These are phyloP conservation scores for Gnomoniopsis smithogilvyi DNA, from an alignment of 2,329 filamentous ascomycete species.

Conservation along the genomic window DNA sequence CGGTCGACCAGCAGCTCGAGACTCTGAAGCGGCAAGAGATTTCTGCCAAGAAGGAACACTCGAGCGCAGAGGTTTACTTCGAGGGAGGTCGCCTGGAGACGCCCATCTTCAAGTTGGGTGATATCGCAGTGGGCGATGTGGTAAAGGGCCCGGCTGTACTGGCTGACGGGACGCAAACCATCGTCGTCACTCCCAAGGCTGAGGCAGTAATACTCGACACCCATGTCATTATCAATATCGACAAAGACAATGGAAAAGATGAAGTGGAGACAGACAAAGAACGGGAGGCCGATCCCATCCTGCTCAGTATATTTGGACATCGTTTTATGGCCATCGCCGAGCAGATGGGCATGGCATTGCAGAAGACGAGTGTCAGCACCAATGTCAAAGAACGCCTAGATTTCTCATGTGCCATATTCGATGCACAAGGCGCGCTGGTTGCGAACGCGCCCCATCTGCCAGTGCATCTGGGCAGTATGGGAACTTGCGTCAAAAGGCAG, in stretches of 20 bases:
- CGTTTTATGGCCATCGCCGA: constrained; percentile 85
- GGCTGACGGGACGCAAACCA: constrained; percentile 85
- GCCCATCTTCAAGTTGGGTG: constrained; percentile 77
- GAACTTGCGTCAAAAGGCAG: constrained; percentile 77
- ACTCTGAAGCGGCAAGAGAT: constrained; percentile 60
- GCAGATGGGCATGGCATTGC: constrained; percentile 75
- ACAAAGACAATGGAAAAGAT: constrained; percentile 44
- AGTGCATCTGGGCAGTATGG: constrained; percentile 80
- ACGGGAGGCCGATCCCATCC: constrained; percentile 66
- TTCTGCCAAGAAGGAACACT: constrained; percentile 58
- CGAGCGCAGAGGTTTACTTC: constrained; percentile 74
- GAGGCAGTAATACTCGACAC: constrained; percentile 77
- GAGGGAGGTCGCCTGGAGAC: constrained; percentile 76
- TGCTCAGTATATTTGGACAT: constrained; percentile 76
- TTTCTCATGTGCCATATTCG: constrained; percentile 80
- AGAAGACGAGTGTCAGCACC: constrained; percentile 76
- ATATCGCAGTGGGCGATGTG: constrained; percentile 68
- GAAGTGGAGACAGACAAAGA: constrained; percentile 25
- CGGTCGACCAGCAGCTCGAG: constrained; percentile 79
- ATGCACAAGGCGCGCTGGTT: constrained; percentile 70
- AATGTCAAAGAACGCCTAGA: constrained; percentile 82
- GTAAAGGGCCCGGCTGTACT: constrained; percentile 81
- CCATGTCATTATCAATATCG: constrained; percentile 84
- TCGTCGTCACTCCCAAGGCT: constrained; percentile 79
- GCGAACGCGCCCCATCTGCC: constrained; percentile 79